A percentile compares a stretch with the other conserved stretches of the same genome.
Evolutionary conservation across 768 basidiomycete genomes (phyloP).

Genomic region (Hypsizygus marmoreus): DNA sequence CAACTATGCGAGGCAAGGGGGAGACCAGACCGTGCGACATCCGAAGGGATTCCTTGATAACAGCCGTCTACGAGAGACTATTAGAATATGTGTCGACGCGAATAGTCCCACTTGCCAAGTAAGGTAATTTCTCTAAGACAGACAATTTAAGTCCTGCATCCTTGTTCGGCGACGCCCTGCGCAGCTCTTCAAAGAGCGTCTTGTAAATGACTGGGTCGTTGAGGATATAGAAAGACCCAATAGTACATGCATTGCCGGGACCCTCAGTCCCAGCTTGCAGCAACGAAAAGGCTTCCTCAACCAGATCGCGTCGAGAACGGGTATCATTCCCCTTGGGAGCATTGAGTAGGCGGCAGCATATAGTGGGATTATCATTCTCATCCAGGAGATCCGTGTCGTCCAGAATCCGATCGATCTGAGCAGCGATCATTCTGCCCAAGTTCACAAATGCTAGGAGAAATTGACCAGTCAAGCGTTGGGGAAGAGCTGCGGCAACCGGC

Average conservation of each 20-base stretch:
- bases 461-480: slow-evolving; percentile 10
- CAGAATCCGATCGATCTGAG: slow-evolving; percentile 17
- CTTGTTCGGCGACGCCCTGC: slow-evolving; percentile 35
- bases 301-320: slow-evolving; percentile 15
- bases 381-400: slow-evolving; percentile 11
- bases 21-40: slow-evolving; percentile 43
- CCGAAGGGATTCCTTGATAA: slow-evolving; percentile 49
- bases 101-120: slow-evolving; percentile 34
- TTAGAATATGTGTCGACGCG: not conserved
- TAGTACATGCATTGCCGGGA: slow-evolving; percentile 37
- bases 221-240: slow-evolving; percentile 40
- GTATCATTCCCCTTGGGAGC: slow-evolving; percentile 5
- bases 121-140: slow-evolving; percentile 41
- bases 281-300: slow-evolving; percentile 38
- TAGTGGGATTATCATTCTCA: slow-evolving; percentile 15
- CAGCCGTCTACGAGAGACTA: slow-evolving; percentile 37
- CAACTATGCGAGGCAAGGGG: slow-evolving; percentile 45
- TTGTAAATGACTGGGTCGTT: slow-evolving; percentile 26
- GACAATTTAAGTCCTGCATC: slow-evolving; percentile 25
- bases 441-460: slow-evolving; percentile 14
- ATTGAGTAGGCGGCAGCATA: slow-evolving; percentile 23
- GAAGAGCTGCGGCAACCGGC: slow-evolving; percentile 11
- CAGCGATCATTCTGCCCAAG: slow-evolving; percentile 10
- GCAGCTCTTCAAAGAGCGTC: slow-evolving; percentile 35
- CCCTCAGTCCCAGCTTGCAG: slow-evolving; percentile 42